phyloP scores from a whole-genome alignment of 2,329 filamentous ascomycete genomes.

The Didymella pomorum region DNA sequence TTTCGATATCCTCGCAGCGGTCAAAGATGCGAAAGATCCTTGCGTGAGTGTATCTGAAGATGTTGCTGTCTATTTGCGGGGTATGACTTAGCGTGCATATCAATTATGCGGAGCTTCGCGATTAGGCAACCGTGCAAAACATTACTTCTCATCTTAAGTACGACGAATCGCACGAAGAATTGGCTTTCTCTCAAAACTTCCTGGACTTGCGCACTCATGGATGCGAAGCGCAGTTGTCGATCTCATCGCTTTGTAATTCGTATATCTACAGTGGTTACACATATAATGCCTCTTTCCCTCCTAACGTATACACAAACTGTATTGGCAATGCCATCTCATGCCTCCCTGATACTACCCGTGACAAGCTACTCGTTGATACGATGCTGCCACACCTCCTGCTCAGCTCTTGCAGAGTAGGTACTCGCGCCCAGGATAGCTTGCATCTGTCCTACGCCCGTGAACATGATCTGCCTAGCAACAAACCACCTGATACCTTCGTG shows the following conservation, averaged over 20 bases:
- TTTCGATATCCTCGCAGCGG: accelerated
- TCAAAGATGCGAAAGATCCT: background rate
- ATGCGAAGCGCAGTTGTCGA: background rate
- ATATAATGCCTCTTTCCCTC: background rate
- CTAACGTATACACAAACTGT: background rate
- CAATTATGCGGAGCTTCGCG: background rate
- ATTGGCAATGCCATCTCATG: background rate
- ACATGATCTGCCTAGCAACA: slow-evolving; percentile 53
- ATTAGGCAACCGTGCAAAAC: background rate
- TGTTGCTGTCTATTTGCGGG: background rate
- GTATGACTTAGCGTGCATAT: background rate
- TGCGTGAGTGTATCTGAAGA: background rate
- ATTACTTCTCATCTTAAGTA: background rate
- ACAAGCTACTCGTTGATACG: slow-evolving; percentile 51
- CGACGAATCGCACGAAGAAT: background rate
- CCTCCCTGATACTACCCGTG: background rate
- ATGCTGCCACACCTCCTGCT: slow-evolving; percentile 60
- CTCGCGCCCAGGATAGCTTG: slow-evolving; percentile 55
- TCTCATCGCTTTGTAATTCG: background rate
- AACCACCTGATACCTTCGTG: slow-evolving; percentile 59
- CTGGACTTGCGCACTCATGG: background rate
- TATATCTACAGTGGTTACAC: background rate
- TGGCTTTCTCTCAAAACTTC: background rate
- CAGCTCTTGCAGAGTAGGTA: slow-evolving; percentile 55
- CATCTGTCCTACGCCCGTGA: slow-evolving; percentile 58